phyloP scores from a whole-genome alignment of 2,329 filamentous ascomycete species.

The Clarireedia paspali region DNA sequence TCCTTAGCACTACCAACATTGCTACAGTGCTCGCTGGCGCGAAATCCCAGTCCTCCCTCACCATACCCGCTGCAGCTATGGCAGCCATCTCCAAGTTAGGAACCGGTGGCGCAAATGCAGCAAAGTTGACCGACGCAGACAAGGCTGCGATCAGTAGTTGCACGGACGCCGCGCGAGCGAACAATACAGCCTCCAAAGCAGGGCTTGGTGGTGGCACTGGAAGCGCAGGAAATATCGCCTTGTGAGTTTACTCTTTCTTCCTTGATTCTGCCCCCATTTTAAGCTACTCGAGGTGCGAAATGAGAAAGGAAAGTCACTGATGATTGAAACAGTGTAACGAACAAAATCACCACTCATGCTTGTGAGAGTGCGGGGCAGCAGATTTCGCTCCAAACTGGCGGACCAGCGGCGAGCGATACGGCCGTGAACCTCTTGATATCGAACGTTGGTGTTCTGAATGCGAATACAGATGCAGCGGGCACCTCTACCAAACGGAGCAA shows the following conservation, averaged over 20 bases:
- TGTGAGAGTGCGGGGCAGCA: conserved; percentile 18
- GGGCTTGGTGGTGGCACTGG: conserved; percentile 13
- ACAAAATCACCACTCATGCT: conserved; percentile 19
- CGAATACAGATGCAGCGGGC: conserved; percentile 17
- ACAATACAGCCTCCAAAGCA: conserved; percentile 18
- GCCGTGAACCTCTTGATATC: conserved; percentile 19
- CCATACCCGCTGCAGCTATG: conserved; percentile 18
- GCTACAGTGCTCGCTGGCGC: conserved; percentile 17
- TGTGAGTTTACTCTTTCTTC: conserved; percentile 9
- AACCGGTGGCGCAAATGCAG: conserved; percentile 15
- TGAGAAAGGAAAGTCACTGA: neutral
- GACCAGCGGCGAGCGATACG: conserved; percentile 14
- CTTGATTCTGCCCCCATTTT: too few relatives aligned
- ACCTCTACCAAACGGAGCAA: conserved; percentile 11
- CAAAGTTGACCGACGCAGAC: conserved; percentile 13
- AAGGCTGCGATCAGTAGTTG: conserved; percentile 15
- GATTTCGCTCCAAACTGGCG: conserved; percentile 10
- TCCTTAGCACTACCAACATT: conserved; percentile 17
- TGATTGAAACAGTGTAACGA: conserved; percentile 13
- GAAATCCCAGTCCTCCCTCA: conserved; percentile 13
- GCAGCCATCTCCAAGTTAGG: conserved; percentile 19
- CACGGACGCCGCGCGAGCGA: conserved; percentile 12
- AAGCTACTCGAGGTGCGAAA: neutral
- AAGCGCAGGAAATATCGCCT: conserved; percentile 18
- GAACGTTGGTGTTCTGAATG: conserved; percentile 21